Evolutionary conservation across 345 rosid genomes (phyloP).

Genomic region (Ricinus communis): DNA sequence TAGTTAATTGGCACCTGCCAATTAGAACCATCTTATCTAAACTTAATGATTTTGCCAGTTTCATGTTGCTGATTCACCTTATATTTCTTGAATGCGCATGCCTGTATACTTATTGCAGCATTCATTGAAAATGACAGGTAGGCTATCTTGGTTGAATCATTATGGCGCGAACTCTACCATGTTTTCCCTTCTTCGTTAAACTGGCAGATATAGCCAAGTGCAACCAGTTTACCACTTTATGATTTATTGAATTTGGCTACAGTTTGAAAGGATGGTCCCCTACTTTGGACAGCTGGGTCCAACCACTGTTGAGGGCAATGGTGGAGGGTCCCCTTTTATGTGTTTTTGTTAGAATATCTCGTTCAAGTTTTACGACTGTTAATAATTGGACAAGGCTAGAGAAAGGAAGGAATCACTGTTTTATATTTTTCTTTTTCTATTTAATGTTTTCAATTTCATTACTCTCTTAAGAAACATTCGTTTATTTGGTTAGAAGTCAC

Average conservation of each 20-base stretch:
- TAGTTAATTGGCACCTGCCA: constrained; percentile 10
- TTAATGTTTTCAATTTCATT: neutral
- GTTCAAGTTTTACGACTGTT: neutral
- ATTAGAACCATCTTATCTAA: neutral
- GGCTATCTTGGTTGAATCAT: neutral
- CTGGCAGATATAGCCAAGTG: neutral
- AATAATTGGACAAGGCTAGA: neutral
- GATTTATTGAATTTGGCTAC: neutral
- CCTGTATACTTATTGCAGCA: neutral
- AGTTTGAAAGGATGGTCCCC: constrained; percentile 2
- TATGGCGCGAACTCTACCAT: neutral
- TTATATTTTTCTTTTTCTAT: neutral
- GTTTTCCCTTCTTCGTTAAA: neutral
- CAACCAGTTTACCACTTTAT: neutral
- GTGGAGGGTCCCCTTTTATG: neutral
- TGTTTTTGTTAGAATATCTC: neutral
- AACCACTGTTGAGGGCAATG: neutral
- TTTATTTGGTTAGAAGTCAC: too few species aligned
- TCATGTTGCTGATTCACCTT: neutral
- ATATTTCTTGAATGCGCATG: neutral
- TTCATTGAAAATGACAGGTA: neutral
- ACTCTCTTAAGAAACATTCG: too few species aligned
- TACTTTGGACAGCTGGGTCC: neutral
- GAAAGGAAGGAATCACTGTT: too few species aligned
- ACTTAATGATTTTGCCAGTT: neutral